Conservation (phyloP, 331 rosid genomes). For the Acacia pycnantha region DNA sequence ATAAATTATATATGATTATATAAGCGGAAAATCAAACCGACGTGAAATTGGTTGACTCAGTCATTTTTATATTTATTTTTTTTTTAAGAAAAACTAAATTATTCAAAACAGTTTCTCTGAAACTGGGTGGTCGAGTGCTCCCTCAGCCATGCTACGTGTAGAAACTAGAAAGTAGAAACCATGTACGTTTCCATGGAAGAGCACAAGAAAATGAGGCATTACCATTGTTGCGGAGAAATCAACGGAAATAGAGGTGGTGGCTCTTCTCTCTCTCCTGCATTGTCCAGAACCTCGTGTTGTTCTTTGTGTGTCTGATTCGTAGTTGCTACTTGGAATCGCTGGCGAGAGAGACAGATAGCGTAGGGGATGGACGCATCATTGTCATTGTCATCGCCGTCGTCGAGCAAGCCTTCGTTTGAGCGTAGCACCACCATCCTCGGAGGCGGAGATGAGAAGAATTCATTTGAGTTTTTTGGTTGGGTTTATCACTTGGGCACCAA, state of each 20-base stretch:
- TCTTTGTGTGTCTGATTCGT: background rate
- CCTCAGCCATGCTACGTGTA: conserved; percentile 7
- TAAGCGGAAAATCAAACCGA: too few relatives aligned
- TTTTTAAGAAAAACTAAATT: too few relatives aligned
- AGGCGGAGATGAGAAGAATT: conserved; percentile 35
- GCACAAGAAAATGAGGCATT: conserved; percentile 2
- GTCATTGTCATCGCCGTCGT: background rate
- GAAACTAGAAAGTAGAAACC: background rate
- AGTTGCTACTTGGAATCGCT: background rate
- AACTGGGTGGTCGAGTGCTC: background rate
- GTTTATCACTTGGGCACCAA: conserved; percentile 85
- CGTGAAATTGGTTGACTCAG: too few relatives aligned
- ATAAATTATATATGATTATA: too few relatives aligned
- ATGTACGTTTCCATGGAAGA: background rate
- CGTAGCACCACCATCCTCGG: conserved; percentile 11
- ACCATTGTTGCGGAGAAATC: conserved; percentile 10
- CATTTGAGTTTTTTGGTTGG: conserved; percentile 77
- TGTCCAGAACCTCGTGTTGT: background rate
- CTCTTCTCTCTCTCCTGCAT: background rate
- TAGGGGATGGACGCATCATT: conserved; percentile 32
- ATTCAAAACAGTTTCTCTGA: background rate
- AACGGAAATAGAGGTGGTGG: background rate
- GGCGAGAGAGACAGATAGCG: background rate
- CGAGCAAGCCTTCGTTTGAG: conserved; percentile 27
- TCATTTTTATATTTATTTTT: too few relatives aligned